Evolutionary conservation across 768 basidiomycete genomes (phyloP), one percentile per base, ranked within the genome.

Genomic region (Mycena alexandri): DNA sequence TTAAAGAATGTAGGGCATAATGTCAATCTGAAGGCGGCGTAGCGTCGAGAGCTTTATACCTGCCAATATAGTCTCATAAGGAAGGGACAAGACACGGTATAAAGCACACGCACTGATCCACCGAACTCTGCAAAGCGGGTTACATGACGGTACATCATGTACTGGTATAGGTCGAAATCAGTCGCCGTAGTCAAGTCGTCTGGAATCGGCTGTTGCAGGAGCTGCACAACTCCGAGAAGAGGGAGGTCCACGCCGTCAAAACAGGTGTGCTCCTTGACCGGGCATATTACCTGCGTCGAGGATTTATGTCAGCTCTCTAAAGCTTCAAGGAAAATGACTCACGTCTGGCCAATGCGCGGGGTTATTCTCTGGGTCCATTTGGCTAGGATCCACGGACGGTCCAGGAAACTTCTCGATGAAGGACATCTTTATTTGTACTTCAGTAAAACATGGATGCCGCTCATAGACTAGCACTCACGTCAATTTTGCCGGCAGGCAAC

Each of bases 121-220:
- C 60, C 60, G 38, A 61, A 61, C 17, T 61, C 38, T 14, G 60
- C 47, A 33, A n/a, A 61, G 4, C 7, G 21, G 2, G 60, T 61
- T 16, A n/a, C 12, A 6, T 48, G 60, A 5, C 60, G 34, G 11
- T 42, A 61, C 48, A 61, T 50, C 11, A 51, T 22, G 14, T 61
- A 61, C 38, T 61, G 60, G 12, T 52, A 61, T 2, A 50, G 36
- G 33, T 61, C 60, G 22, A 61, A 61, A 33, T 61, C 60, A 3
- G 60, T 61, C 0, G n/a, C 13, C 14, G 34, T 29, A 7, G 54
- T 56, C 7, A 9, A 12, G 38, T 61, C 38, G 13, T 29, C 41
- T 5, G 60, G 60, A 9, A 61, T 22, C 9, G 38, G 41, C 24
- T 61, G 24, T 14, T 25, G 10, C 12, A 61, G 24, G 17, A 61